Percentiles rank a stretch among this genome's conserved stretches.
These are phyloP conservation scores for Teratosphaeria destructans DNA, from an alignment of 2,329 filamentous ascomycete genomes.

Conservation along the genomic window DNA sequence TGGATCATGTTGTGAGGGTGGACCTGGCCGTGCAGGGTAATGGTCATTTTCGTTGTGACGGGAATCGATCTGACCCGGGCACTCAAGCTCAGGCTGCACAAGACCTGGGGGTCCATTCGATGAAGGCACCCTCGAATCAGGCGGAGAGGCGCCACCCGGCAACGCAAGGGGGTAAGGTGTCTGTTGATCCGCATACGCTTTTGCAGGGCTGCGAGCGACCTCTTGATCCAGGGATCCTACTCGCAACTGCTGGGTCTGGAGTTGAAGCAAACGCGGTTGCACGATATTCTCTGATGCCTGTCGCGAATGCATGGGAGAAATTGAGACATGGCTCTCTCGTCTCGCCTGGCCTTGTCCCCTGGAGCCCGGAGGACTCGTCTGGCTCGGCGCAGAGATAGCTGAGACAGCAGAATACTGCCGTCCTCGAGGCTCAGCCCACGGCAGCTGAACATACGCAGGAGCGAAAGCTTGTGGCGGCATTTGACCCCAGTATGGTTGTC, in stretches of 20 bases:
- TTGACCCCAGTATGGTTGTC: conserved; percentile 5
- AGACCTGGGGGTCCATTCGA: neutral
- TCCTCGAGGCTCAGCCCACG: neutral
- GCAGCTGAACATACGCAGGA: neutral
- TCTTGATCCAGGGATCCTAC: conserved; percentile 1
- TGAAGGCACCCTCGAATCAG: neutral
- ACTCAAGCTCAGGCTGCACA: neutral
- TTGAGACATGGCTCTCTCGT: neutral
- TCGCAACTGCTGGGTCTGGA: neutral
- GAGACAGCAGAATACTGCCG: neutral
- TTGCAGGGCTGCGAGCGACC: conserved; percentile 15
- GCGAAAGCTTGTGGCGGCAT: neutral
- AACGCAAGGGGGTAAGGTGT: conserved; percentile 18
- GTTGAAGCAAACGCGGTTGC: neutral
- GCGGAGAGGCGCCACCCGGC: conserved; percentile 3
- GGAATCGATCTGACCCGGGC: neutral
- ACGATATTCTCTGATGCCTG: neutral
- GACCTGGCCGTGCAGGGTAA: neutral
- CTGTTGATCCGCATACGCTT: conserved; percentile 19
- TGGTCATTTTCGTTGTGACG: neutral
- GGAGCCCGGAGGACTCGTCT: neutral
- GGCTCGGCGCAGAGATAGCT: neutral
- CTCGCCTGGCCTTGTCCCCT: neutral
- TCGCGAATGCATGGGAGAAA: neutral
- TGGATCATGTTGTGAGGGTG: neutral